Base-by-base conservation (phyloP, 176 grass and related monocot species). In the Triticum timopheevii region DNA sequence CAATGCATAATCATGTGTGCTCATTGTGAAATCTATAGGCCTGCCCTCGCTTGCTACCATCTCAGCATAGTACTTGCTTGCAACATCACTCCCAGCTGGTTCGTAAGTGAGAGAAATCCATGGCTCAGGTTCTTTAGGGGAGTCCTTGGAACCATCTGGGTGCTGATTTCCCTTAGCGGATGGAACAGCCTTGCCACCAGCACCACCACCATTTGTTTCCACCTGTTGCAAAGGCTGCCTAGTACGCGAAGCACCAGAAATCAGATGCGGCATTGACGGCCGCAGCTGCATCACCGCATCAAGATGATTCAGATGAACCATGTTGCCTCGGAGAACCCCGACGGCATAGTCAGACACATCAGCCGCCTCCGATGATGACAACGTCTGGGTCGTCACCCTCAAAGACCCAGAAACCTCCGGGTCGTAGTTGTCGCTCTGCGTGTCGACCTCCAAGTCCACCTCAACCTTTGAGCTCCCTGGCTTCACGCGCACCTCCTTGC, bases 221-320 rank as follows among this genome's bases (percentile, higher is more conserved):
- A 64, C 69, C 64, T 65, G 62, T 79, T 92, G 85, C 73, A 39
- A 65, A 89, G 84, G 63, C 40, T 82, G 88, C 61, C 87, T 89
- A 45, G 34, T 68, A 39, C 82, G 81, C 69, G 90, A 77, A 45
- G 52, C 52, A 24, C 78, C 86, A 82, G 80, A 65, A 90, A 87
- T 59, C 81, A 88, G 7, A 88, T 92, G 73, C 17, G 65, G 82
- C 81, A 88, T 91, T 77, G 89, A 85, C 61, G 96, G 93, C 62
- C 93, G 80, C 71, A 98, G 34, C 78, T 95, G 93, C 78, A 92
- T 82, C 22, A 92, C 84, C 77, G 89, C 88, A 92, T 98, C 82
- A 88, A 98, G 87, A 77, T 84, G 90, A 87, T 95, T 98, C 77
- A 98, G 77, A 89, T 95, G 79, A 77, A 98, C 75, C 84, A 91